Evolutionary conservation across 208 protist genomes (phyloP).

Genomic region (Leishmania mexicana): DNA sequence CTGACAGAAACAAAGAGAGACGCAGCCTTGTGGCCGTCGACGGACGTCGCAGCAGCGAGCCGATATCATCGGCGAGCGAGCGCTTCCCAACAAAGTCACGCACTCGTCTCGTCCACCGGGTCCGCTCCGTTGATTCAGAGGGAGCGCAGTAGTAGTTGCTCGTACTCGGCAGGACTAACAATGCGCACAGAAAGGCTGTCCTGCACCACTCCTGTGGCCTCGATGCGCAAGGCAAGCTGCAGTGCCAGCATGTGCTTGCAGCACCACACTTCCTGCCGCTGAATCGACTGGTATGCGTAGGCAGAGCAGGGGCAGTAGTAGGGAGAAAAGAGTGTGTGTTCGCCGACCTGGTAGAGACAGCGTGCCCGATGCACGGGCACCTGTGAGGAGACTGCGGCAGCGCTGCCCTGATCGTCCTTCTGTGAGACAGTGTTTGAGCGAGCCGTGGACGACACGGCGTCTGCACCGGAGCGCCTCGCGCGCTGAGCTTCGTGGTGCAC

Average conservation of each 20-base stretch:
- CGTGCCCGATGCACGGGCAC: conserved; percentile 20
- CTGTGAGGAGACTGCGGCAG: neutral
- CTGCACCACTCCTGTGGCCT: conserved; percentile 50
- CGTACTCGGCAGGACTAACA: conserved; percentile 33
- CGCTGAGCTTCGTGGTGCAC: neutral
- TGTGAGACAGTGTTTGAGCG: neutral
- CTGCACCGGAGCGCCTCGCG: neutral
- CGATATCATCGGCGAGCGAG: neutral
- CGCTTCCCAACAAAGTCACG: neutral
- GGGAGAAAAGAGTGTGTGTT: conserved; percentile 72
- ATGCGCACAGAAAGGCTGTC: conserved; percentile 51
- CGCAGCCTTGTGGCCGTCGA: neutral
- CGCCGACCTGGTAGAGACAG: conserved; percentile 76
- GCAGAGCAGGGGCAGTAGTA: conserved; percentile 85
- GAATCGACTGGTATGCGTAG: conserved; percentile 77
- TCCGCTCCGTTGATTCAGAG: conserved; percentile 7
- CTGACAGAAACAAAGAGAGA: neutral
- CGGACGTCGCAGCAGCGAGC: neutral
- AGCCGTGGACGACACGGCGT: neutral
- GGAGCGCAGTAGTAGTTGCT: conserved; percentile 21
- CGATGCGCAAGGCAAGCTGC: conserved; percentile 59
- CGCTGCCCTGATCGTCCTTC: neutral
- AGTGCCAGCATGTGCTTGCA: conserved; percentile 89
- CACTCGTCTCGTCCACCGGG: neutral
- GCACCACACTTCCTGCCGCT: conserved; percentile 68